Conservation (phyloP, 805 yeast species). For the Metschnikowia chrysomelidarum region DNA sequence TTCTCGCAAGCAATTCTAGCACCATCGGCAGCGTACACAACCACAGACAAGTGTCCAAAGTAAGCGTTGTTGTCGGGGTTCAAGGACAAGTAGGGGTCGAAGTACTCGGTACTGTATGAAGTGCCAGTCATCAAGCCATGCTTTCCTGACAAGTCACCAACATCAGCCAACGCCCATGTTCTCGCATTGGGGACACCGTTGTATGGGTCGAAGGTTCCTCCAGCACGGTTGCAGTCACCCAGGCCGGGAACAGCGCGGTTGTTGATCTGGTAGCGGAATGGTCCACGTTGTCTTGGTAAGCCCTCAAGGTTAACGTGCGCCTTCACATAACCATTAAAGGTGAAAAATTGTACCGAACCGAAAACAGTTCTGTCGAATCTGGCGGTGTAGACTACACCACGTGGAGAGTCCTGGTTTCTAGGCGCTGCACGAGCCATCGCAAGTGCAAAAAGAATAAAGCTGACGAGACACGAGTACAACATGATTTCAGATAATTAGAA, state of each 20-base stretch:
- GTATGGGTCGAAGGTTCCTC: constrained; percentile 38
- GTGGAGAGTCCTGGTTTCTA: constrained; percentile 28
- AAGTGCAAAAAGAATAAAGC: background rate
- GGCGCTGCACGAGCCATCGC: constrained; percentile 21
- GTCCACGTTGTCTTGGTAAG: constrained; percentile 36
- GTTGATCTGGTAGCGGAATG: constrained; percentile 41
- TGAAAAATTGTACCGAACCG: constrained; percentile 32
- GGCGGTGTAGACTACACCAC: constrained; percentile 29
- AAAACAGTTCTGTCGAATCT: constrained; percentile 17
- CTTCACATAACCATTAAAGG: constrained; percentile 30
- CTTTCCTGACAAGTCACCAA: constrained; percentile 41
- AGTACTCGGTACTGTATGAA: constrained; percentile 22
- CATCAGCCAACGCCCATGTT: constrained; percentile 25
- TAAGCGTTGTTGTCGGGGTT: constrained; percentile 25
- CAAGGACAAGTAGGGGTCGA: constrained; percentile 33
- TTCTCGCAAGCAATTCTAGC: constrained; percentile 40
- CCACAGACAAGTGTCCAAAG: constrained; percentile 32
- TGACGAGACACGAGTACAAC: no score
- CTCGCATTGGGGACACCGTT: constrained; percentile 29
- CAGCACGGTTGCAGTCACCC: constrained; percentile 32
- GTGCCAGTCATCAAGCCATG: constrained; percentile 33
- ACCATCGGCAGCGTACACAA: constrained; percentile 32
- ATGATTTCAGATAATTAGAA: no score
- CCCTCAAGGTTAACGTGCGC: constrained; percentile 34
- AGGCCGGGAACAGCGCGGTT: constrained; percentile 33